Evolutionary conservation across 768 basidiomycete genomes (phyloP), one percentile per base, ranked within the genome.

Genomic region (Lactarius pseudohatsudake): DNA sequence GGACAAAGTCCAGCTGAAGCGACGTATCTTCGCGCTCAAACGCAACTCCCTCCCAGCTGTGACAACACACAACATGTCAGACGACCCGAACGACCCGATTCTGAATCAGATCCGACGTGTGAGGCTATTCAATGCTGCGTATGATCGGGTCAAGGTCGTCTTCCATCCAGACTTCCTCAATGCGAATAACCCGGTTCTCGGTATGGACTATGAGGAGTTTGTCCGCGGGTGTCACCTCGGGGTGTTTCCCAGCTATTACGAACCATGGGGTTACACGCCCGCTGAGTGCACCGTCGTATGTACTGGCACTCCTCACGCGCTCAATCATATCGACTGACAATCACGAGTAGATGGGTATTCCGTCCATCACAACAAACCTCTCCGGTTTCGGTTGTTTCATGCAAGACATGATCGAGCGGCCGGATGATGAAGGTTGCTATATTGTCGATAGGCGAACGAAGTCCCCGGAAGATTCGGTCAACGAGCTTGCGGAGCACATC

Each of bases 141-240:
- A 81, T 30, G 97, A 99, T 76, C 88, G 97, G 61, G 97, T 98
- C 77, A 99, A 99, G 80, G 85, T 99, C 75, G 84, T 98, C 54
- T 98, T 98, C 84, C 96, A 98, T 77, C 96, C 96, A 1, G 96
- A 98, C 76, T 99, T 99, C 80, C 77, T 99, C 74, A 98, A 96
- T 78, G 89, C 93, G 67, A 98, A 96, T 79, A 98, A 98, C 79
- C 97, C 97, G 0, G 97, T 98, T 62, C 80, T 99, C 22, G 96
- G 95, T 2, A 82, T 99, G 66, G 97, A 99, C 75, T 99, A 99
- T 76, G 97, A 99, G 77, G 97, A 99, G 78, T 99, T 99, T 74
- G 97, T 98, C 43, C 82, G 97, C 69, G 97, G 97, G 1, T 98
- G 96, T 75, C 97, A 99, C 81, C 80, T 99, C 58, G 97, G 97